Conservation (phyloP, 1,284 basidiomycete species). For the Pascua sp. region DNA sequence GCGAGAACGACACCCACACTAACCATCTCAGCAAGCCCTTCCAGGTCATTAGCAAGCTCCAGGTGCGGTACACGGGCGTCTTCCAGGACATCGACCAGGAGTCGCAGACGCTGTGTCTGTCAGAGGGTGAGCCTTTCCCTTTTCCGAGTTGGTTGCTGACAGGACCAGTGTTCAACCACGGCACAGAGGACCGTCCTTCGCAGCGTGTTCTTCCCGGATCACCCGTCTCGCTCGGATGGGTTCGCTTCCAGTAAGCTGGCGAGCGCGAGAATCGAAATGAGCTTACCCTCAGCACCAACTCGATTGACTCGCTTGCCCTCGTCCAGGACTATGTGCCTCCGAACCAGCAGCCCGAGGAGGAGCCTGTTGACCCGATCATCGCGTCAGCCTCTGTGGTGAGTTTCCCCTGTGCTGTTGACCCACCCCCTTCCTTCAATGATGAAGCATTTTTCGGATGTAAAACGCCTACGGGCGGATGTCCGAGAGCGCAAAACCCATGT, state of each 20-base stretch:
- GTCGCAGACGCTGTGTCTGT: conserved; percentile 43
- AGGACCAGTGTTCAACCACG: conserved; percentile 41
- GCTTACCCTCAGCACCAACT: conserved; percentile 37
- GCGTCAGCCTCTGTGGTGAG: conserved; percentile 45
- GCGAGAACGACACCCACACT: neutral
- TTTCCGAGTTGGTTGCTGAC: neutral
- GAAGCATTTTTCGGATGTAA: conserved; percentile 49
- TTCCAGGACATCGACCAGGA: conserved; percentile 46
- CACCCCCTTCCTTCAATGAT: conserved; percentile 32
- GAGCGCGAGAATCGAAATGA: neutral
- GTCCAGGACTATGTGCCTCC: conserved; percentile 44
- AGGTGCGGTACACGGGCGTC: conserved; percentile 45
- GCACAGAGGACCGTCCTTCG: conserved; percentile 43
- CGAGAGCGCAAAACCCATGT: conserved; percentile 50
- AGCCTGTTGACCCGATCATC: conserved; percentile 38
- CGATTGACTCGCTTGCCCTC: conserved; percentile 42
- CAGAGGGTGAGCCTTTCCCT: conserved; percentile 40
- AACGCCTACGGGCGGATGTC: conserved; percentile 33
- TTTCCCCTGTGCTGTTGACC: conserved; percentile 4
- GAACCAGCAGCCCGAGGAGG: conserved; percentile 15
- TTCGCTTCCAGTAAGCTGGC: conserved; percentile 72
- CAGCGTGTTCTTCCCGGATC: conserved; percentile 33
- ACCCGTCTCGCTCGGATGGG: conserved; percentile 41
- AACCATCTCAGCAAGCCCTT: conserved; percentile 37
- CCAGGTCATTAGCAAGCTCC: conserved; percentile 46